Evolutionary conservation across 192 early-diverging fungal species (phyloP), one percentile per base, ranked within the genome.

Genomic region (Coemansia sp.): DNA sequence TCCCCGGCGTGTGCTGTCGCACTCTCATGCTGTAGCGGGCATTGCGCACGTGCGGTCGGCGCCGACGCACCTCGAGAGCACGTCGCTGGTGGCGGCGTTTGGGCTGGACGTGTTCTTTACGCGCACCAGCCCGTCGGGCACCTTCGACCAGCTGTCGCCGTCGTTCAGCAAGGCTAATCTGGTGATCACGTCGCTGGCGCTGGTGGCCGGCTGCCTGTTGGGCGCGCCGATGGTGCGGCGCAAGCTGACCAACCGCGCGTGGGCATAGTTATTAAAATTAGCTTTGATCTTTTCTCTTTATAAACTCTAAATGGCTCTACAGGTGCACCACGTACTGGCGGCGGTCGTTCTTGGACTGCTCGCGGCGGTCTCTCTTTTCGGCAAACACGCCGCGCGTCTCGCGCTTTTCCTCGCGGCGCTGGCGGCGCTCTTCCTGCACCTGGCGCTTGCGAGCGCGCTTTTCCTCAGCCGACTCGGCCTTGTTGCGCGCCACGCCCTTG

Each of bases 31-130:
- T 48, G 85, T 97, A 22, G 73, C 79, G 5, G 88, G 90, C 2
- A 85, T 94, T 62, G 61, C 68, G 12, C 68, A 72, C 19, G 93
- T 99, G 57, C 65, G 73, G 24, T 88, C 92, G 9, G 68, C 88
- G 13, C 90, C 94, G 1, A 87, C 96, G 18, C 71, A 87, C 43
- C 74, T 99, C 26, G 97, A 99, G 80, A 97, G 94, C 19, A 99
- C 97, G 7, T 88, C 94, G 13, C 78, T 99, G 35, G 91, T 96
- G 9, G 75, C 89, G 16, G 87, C 90, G 0, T 97, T 88, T 70
- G 97, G 97, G 14, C 82, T 94, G 45, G 97, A 99, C 66, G 57
- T 96, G 54, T 99, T 94, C 84, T 89, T 91, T 59, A 90, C 88
- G 4, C 87, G 89, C 41, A 81, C 87, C 26, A 88, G 86, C 49